Conservation (phyloP, 176 grass and related monocot genomes). For the Avena eriantha region DNA sequence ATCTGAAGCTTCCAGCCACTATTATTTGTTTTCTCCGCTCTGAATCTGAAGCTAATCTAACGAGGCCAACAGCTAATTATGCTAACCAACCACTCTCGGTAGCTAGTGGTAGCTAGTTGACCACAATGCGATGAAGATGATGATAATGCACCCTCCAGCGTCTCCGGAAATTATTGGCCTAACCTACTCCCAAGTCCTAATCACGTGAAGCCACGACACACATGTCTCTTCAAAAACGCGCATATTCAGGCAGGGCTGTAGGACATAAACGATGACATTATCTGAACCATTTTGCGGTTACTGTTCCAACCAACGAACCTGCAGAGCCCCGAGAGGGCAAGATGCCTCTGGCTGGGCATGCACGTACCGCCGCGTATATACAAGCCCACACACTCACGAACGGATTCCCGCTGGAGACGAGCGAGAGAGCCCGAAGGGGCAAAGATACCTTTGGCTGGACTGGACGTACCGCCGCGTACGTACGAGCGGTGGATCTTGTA, state of each 20-base stretch:
- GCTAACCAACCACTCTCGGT: not conserved
- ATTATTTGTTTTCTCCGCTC: not conserved
- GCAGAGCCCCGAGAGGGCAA: too few species aligned
- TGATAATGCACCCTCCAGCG: not conserved
- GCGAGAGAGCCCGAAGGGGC: not conserved
- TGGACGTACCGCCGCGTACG: too few species aligned
- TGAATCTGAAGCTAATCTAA: constrained; percentile 5
- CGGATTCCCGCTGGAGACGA: not conserved
- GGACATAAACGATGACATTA: not conserved
- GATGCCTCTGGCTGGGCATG: too few species aligned
- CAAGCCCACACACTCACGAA: not conserved
- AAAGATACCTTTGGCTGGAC: too few species aligned
- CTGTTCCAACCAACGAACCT: too few species aligned
- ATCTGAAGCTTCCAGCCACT: not conserved
- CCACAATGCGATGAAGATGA: not conserved
- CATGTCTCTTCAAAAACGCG: not conserved
- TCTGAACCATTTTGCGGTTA: not conserved
- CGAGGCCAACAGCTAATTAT: not conserved
- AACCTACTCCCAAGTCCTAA: not conserved
- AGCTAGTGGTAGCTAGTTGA: not conserved
- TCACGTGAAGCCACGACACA: not conserved
- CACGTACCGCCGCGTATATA: too few species aligned
- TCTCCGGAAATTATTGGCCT: not conserved
- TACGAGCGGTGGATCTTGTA: constrained; percentile 37
- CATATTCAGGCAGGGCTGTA: not conserved